phyloP scores from a whole-genome alignment of 148 eudicot species.

The Vaccinium macrocarpon region DNA sequence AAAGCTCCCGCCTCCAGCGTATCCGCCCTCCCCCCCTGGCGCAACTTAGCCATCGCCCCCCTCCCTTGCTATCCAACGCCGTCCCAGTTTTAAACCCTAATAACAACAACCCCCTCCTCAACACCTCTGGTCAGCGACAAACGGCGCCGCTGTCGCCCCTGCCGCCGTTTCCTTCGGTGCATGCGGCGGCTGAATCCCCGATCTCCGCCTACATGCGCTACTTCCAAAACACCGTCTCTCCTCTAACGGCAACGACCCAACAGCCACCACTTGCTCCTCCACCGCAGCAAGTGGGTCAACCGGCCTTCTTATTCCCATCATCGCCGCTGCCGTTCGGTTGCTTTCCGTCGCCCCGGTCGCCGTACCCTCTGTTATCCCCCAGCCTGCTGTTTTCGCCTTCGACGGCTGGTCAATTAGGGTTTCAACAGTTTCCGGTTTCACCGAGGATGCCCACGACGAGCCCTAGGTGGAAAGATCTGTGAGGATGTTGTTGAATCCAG shows the following conservation, averaged over 20 bases:
- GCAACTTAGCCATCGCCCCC: slow-evolving; percentile 54
- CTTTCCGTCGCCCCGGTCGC: slow-evolving; percentile 65
- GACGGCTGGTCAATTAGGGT: slow-evolving; percentile 44
- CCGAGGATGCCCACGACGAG: slow-evolving; percentile 65
- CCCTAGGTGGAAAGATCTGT: slow-evolving; percentile 55
- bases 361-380: slow-evolving; percentile 47
- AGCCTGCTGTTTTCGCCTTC: slow-evolving; percentile 51
- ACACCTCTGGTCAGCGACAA: slow-evolving; percentile 16
- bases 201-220: slow-evolving; percentile 89
- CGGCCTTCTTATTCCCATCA: slow-evolving; percentile 26
- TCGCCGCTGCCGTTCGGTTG: slow-evolving; percentile 64
- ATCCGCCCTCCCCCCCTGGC: slow-evolving; percentile 91
- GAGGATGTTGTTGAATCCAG: slow-evolving; percentile 12
- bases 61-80: slow-evolving; percentile 24
- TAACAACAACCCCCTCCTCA: background rate
- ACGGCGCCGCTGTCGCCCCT: slow-evolving; percentile 56
- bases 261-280: slow-evolving; percentile 17
- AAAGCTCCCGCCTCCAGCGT: slow-evolving; percentile 73
- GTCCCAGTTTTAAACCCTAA: background rate
- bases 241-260: slow-evolving; percentile 6
- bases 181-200: slow-evolving; percentile 88
- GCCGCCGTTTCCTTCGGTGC: slow-evolving; percentile 83
- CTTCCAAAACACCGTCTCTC: slow-evolving; percentile 37
- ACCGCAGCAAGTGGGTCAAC: background rate
- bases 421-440: slow-evolving; percentile 57